Base-by-base conservation (phyloP, 2,329 filamentous ascomycete species). In the Pyrenophora seminiperda region DNA sequence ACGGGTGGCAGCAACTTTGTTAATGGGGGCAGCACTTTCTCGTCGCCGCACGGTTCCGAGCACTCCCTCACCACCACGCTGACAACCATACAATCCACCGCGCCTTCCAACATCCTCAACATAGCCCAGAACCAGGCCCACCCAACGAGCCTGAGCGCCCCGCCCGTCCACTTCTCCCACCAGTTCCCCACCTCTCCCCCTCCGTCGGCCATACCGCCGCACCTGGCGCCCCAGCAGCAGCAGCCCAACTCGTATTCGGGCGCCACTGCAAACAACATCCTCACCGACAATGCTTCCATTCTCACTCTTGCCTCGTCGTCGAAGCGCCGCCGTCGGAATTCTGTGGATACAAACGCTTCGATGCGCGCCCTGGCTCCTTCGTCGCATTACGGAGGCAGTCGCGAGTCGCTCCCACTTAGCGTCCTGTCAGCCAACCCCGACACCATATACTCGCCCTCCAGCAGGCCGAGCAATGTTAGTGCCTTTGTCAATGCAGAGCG, bases 281-380 rank as follows among this genome's bases (percentile, higher is more conserved):
- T 93, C 27, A 91, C 88, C 1, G 90, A 95, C 71, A 90, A 95
- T 68, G 90, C 90, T 17, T 93, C 89, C 19, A 92, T 95, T 60
- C 76, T 95, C 53, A 95, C 90, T 0, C 79, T 95, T 11, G 90
- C 90, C 2, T 93, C 89, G 3, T 92, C 89, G 0, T 90, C 87
- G 58, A 91, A 93, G 75, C 84, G 87, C 30, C 83, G 86, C 20
- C 85, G 90, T 29, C 83, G 90, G 40, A 83, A 89, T 53, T 92
- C 89, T 22, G 85, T 93, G 73, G 90, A 94, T 71, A 94, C 90
- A 0, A 89, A 94, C 68, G 90, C 90, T 4, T 93, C 89, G 0
- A 89, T 94, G 31, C 87, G 90, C 34, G 90, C 90, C 2, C 77
- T 95, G n/a, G 88, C 90, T 1, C 90, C 90, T 0, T 90, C 87